Evolutionary conservation across 179 eudicot species (phyloP).

Genomic region (Amaranthus tricolor): DNA sequence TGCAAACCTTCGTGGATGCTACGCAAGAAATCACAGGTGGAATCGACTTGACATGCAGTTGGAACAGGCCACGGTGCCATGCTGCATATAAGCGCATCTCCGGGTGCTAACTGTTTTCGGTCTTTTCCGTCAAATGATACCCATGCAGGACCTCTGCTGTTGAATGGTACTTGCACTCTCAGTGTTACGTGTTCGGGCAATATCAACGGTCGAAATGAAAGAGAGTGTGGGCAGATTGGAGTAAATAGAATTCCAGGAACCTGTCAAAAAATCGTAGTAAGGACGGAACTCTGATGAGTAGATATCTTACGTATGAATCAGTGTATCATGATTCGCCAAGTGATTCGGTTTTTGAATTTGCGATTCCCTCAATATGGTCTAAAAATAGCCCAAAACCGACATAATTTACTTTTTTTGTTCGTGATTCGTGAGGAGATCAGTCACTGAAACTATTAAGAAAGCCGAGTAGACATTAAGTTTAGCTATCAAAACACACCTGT

Average conservation of each 20-base stretch:
- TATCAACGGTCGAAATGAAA: constrained; percentile 93
- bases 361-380: too few relatives aligned
- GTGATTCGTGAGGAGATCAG: not conserved
- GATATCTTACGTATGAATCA: not conserved
- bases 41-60: constrained; percentile 79
- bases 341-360: too few relatives aligned
- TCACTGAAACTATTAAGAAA: not conserved
- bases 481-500: constrained; percentile 50
- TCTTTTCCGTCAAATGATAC: constrained; percentile 94
- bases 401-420: too few relatives aligned
- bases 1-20: constrained; percentile 96
- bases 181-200: constrained; percentile 87
- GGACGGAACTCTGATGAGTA: not conserved
- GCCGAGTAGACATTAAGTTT: not conserved
- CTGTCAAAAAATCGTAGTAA: constrained; percentile 35
- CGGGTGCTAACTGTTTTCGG: constrained; percentile 71
- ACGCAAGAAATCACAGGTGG: constrained; percentile 80
- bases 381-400: too few relatives aligned
- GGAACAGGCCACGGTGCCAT: constrained; percentile 99
- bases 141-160: constrained; percentile 91
- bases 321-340: too few relatives aligned
- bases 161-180: constrained; percentile 79
- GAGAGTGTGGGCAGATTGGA: constrained; percentile 96
- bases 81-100: constrained; percentile 94
- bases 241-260: constrained; percentile 95